These are phyloP conservation scores for Pisolithus marmoratus DNA, from an alignment of 768 basidiomycete genomes.

Conservation along the genomic window DNA sequence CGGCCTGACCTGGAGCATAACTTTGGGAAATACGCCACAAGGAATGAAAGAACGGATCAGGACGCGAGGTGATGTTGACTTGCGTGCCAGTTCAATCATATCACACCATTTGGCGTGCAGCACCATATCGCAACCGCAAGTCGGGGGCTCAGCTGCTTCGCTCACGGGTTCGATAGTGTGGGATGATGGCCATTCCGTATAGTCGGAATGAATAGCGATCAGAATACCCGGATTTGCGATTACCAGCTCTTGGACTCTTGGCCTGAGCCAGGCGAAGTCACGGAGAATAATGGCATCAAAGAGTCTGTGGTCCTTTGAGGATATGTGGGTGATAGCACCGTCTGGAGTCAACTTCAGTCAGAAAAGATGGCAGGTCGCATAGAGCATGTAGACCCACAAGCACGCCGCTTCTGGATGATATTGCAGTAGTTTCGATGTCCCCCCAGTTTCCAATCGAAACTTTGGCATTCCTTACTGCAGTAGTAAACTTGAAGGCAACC, in stretches of 20 bases:
- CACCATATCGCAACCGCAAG: conserved; percentile 18
- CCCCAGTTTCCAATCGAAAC: conserved; percentile 25
- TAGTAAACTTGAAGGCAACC: conserved; percentile 27
- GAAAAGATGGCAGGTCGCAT: neutral
- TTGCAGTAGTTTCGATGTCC: conserved; percentile 20
- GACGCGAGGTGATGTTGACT: conserved; percentile 14
- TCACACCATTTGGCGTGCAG: conserved; percentile 21
- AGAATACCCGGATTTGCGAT: conserved; percentile 2
- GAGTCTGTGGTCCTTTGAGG: conserved; percentile 19
- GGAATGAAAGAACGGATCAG: conserved; percentile 26
- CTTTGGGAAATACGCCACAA: conserved; percentile 16
- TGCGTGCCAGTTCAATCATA: conserved; percentile 24
- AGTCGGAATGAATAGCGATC: conserved; percentile 23
- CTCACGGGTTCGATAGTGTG: conserved; percentile 12
- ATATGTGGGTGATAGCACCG: conserved; percentile 16
- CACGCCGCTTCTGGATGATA: conserved; percentile 21
- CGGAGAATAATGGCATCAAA: conserved; percentile 19
- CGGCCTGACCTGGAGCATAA: conserved; percentile 22
- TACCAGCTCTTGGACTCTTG: conserved; percentile 12
- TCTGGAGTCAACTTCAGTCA: conserved; percentile 8
- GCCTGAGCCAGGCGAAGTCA: conserved; percentile 9
- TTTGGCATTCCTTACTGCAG: conserved; percentile 27
- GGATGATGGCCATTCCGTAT: conserved; percentile 14
- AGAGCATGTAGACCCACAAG: conserved; percentile 9
- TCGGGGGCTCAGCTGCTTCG: conserved; percentile 4